These are phyloP conservation scores for Debaryomycetaceae sp. DNA, from an alignment of 1,139 yeast species.

Conservation along the genomic window DNA sequence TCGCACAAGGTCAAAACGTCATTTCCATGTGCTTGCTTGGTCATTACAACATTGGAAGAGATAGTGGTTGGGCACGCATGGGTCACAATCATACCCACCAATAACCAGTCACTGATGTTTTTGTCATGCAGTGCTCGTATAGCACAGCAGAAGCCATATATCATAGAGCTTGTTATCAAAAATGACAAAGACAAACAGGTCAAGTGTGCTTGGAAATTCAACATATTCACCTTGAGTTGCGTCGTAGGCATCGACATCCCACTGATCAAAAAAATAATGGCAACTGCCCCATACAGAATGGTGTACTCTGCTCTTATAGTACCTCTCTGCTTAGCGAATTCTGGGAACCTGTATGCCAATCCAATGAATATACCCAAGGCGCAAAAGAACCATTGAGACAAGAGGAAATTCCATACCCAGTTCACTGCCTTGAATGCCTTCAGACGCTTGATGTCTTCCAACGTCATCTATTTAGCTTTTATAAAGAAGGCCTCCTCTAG, in stretches of 20 bases:
- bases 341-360: slow-evolving; percentile 73
- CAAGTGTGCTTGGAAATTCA: slow-evolving; percentile 79
- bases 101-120: slow-evolving; percentile 64
- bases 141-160: slow-evolving; percentile 71
- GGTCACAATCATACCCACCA: slow-evolving; percentile 77
- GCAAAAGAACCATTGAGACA: slow-evolving; percentile 70
- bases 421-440: slow-evolving; percentile 8
- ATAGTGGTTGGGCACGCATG: slow-evolving; percentile 91
- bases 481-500: too few relatives aligned
- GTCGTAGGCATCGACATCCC: slow-evolving; percentile 74
- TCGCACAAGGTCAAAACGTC: slow-evolving; percentile 76
- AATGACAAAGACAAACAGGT: slow-evolving; percentile 68
- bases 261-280: slow-evolving; percentile 73
- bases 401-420: slow-evolving; percentile 21
- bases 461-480: neutral
- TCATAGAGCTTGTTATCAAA: slow-evolving; percentile 68
- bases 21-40: slow-evolving; percentile 79
- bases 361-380: slow-evolving; percentile 69
- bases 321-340: slow-evolving; percentile 82
- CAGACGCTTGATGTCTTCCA: neutral
- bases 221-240: slow-evolving; percentile 55
- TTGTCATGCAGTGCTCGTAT: slow-evolving; percentile 57
- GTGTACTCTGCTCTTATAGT: slow-evolving; percentile 68
- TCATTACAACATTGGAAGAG: slow-evolving; percentile 88
- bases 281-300: slow-evolving; percentile 84